Percentiles rank a stretch among this genome's conserved stretches.
These are phyloP conservation scores for Penicillium sp. DNA, from an alignment of 2,329 filamentous ascomycete genomes.

Conservation along the genomic window DNA sequence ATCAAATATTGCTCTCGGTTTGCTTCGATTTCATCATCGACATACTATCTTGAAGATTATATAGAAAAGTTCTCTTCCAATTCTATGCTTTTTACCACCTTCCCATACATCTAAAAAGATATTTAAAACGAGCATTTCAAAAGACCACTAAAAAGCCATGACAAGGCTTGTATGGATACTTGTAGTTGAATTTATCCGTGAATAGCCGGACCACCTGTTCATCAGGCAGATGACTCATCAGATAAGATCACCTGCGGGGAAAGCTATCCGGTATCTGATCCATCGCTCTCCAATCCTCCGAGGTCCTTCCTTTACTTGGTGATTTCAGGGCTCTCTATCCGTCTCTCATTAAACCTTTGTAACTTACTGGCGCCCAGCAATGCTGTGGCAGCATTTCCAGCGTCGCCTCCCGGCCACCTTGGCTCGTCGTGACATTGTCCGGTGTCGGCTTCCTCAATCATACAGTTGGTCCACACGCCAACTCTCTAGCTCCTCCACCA, in stretches of 20 bases:
- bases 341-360: not conserved
- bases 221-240: constrained; percentile 23
- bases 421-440: constrained; percentile 23
- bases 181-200: not conserved
- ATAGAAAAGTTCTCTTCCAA: no score
- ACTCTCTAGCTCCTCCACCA: constrained; percentile 36
- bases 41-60: not conserved
- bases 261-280: constrained; percentile 29
- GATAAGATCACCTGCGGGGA: constrained; percentile 30
- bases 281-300: constrained; percentile 4
- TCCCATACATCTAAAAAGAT: no score
- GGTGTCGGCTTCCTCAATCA: constrained; percentile 22
- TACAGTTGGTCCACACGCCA: constrained; percentile 17
- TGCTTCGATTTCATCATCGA: not conserved
- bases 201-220: not conserved
- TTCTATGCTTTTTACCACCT: no score
- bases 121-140: no score
- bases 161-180: no score
- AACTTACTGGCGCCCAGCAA: constrained; percentile 23
- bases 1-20: not conserved
- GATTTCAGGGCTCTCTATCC: not conserved
- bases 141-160: no score
- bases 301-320: not conserved
- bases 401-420: constrained; percentile 24
- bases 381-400: constrained; percentile 36